Conservation (phyloP, 2,329 filamentous ascomycete species). For the Aspergillus candidus region DNA sequence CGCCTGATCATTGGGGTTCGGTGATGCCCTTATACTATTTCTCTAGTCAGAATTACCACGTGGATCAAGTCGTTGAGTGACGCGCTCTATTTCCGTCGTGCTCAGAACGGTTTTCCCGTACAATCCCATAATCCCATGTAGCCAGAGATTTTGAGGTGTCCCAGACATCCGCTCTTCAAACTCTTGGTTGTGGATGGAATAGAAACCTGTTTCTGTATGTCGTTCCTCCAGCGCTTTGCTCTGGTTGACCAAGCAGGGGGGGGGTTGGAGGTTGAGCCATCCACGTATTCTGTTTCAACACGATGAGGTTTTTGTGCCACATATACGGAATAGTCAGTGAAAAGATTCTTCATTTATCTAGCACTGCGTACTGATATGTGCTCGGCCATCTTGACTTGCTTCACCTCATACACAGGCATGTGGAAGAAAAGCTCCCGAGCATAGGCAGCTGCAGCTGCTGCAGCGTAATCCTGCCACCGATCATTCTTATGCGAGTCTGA, state of each 20-base stretch:
- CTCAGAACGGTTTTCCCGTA: constrained; percentile 6
- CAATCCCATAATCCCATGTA: constrained; percentile 4
- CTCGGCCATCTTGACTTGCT: neutral
- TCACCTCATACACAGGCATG: neutral
- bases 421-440: constrained; percentile 3
- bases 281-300: neutral
- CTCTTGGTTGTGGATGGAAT: neutral
- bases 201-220: neutral
- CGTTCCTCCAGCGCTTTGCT: neutral
- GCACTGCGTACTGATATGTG: neutral
- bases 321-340: neutral
- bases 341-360: neutral
- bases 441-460: constrained; percentile 7
- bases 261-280: too few species aligned
- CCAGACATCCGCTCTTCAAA: constrained; percentile 1
- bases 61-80: neutral
- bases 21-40: too few species aligned
- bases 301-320: neutral
- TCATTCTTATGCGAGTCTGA: constrained; percentile 10
- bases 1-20: too few species aligned
- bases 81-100: constrained; percentile 3
- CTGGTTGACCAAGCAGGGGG: constrained; percentile 1
- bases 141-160: constrained; percentile 1
- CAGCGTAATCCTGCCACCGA: constrained; percentile 6
- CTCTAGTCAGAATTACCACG: too few species aligned